Percentiles rank a stretch among this genome's conserved stretches.
These are phyloP conservation scores for Mycosphaerella sp. DNA, from an alignment of 2,329 filamentous ascomycete species.

Conservation along the genomic window DNA sequence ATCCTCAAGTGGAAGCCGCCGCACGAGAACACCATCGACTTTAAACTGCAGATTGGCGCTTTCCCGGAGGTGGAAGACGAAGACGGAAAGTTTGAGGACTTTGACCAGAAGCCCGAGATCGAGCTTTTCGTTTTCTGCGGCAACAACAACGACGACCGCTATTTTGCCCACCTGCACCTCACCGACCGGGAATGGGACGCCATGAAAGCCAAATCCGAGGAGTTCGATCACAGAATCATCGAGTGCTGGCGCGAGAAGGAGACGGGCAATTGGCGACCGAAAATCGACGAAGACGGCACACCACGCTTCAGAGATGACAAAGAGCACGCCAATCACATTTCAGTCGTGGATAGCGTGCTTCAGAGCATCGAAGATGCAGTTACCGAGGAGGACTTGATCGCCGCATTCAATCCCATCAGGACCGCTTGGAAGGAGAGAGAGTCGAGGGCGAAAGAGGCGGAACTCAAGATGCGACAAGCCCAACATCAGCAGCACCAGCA, in stretches of 20 bases:
- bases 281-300: constrained; percentile 41
- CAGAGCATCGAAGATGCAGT: constrained; percentile 85
- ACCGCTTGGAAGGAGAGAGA: constrained; percentile 63
- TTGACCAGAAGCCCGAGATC: constrained; percentile 69
- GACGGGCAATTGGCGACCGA: constrained; percentile 67
- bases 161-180: constrained; percentile 56
- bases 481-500: constrained; percentile 19
- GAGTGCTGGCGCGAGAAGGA: constrained; percentile 78
- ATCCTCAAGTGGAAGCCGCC: constrained; percentile 99
- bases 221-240: constrained; percentile 79
- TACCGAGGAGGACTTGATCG: constrained; percentile 71
- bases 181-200: constrained; percentile 75
- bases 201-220: constrained; percentile 66
- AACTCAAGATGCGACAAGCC: background rate
- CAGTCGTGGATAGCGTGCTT: constrained; percentile 76
- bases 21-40: constrained; percentile 92
- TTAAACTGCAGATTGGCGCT: constrained; percentile 64
- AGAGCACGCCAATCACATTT: constrained; percentile 79
- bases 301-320: constrained; percentile 93
- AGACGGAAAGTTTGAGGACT: constrained; percentile 63
- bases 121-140: constrained; percentile 66
- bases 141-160: constrained; percentile 57
- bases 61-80: constrained; percentile 70
- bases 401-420: constrained; percentile 63
- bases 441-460: background rate